Base-by-base conservation (phyloP, 2,329 filamentous ascomycete species). In the Cytospora paraplurivora region DNA sequence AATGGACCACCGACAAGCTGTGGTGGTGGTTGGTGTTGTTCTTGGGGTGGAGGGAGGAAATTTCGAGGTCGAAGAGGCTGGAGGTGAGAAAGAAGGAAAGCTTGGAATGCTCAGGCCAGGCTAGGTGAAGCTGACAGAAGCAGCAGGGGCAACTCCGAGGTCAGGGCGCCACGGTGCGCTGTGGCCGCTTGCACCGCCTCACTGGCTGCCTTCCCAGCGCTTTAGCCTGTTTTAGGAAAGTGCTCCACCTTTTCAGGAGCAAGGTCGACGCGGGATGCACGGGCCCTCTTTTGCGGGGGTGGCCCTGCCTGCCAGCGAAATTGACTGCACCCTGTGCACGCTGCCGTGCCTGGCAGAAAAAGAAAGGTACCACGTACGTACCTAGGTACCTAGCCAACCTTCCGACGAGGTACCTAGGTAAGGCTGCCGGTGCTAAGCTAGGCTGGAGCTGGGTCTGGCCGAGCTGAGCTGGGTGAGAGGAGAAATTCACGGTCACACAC, bases 121-220 rank as follows among this genome's bases (percentile, higher is more conserved):
- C 21, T 33, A 52, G 27, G 50, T 67, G 70, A 68, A 66, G 68
- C 71, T 68, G 68, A 66, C 63, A 62, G 63, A 47, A 64, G 67
- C 61, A 11, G 19, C 55, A 35, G 49, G 58, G 50, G 47, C 54
- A 37, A 34, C 37, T 38, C 33, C 50, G 61, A 56, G 54, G 55
- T 34, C 35, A 21, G 35, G 35, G 55, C 34, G 55, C 33, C 34
- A 35, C 50, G 47, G 56, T 41, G 35, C 47, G 35, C 17, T 41
- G 34, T 34, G 33, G 34, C 47, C 35, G 44, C 67, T 67, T 68
- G 63, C 70, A 66, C 67, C 63, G 62, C 64, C 63, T 56, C 38
- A 41, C 33, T 58, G 32, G 47, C 32, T 62, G 62, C 62, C 62
- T 64, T 57, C 34, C 19, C 33, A 49, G 7, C 21, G 35, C 19